phyloP scores from a whole-genome alignment of 352 stramenopile species.

The Phytophthora palmivora region DNA sequence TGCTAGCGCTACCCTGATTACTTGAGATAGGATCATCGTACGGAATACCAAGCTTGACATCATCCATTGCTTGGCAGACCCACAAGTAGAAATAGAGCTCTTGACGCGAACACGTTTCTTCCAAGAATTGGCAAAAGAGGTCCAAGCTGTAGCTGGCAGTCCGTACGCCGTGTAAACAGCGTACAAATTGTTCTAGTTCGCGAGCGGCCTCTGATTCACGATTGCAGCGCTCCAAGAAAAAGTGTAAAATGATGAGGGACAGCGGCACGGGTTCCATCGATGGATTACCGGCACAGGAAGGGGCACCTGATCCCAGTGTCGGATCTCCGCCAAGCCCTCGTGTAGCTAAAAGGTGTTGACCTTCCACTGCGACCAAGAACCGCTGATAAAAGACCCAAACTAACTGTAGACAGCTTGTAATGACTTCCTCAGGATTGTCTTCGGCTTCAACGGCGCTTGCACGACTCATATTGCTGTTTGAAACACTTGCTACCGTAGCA shows the following conservation, averaged over 20 bases:
- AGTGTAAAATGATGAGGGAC: conserved; percentile 50
- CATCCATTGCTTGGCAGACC: conserved; percentile 57
- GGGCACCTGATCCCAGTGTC: not conserved
- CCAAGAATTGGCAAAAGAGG: conserved; percentile 70
- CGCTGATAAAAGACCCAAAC: conserved; percentile 67
- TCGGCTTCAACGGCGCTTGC: conserved; percentile 8
- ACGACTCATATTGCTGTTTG: conserved; percentile 2
- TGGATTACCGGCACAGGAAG: conserved; percentile 11
- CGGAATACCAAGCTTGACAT: conserved; percentile 51
- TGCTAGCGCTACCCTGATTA: not conserved
- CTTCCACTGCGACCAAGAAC: conserved; percentile 63
- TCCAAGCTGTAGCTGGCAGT: conserved; percentile 42
- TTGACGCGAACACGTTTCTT: conserved; percentile 40
- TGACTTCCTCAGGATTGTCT: conserved; percentile 18
- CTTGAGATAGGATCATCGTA: conserved; percentile 41
- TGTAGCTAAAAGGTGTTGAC: conserved; percentile 25
- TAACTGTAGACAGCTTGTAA: conserved; percentile 41
- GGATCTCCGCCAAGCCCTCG: conserved; percentile 25
- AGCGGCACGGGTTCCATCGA: conserved; percentile 29
- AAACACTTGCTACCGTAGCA: conserved; percentile 8
- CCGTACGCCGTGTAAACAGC: conserved; percentile 40
- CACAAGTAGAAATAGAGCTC: conserved; percentile 66
- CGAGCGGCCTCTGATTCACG: conserved; percentile 39
- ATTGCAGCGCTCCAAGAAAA: conserved; percentile 59
- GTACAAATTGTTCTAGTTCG: conserved; percentile 48